Conservation (phyloP, 2,329 filamentous ascomycete genomes). For the Xylariaceae sp. region DNA sequence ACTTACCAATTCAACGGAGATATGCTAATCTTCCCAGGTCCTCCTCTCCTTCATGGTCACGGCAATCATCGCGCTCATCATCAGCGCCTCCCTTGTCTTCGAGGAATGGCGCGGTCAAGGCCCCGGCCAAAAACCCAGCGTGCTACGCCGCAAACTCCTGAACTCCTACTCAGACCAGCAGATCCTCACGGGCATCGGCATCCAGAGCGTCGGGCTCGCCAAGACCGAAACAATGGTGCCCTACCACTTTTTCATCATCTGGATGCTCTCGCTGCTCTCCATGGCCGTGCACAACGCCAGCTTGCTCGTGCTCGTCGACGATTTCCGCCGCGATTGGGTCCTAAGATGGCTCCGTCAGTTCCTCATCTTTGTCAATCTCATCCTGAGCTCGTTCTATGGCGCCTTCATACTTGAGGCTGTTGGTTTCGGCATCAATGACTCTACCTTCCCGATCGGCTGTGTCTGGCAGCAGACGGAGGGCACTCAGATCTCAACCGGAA, state of each 20-base stretch:
- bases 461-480: slow-evolving; percentile 46
- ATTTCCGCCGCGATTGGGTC: slow-evolving; percentile 63
- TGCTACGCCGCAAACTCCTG: slow-evolving; percentile 58
- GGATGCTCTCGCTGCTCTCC: slow-evolving; percentile 60
- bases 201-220: slow-evolving; percentile 58
- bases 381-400: slow-evolving; percentile 51
- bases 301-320: slow-evolving; percentile 58
- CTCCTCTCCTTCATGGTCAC: slow-evolving; percentile 63
- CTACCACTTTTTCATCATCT: slow-evolving; percentile 68
- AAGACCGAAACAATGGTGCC: slow-evolving; percentile 54
- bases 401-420: slow-evolving; percentile 54
- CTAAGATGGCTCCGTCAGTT: slow-evolving; percentile 60
- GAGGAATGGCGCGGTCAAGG: slow-evolving; percentile 38
- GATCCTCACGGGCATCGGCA: slow-evolving; percentile 63
- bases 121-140: slow-evolving; percentile 39
- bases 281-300: slow-evolving; percentile 62
- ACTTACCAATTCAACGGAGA: neutral
- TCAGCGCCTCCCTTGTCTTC: slow-evolving; percentile 53
- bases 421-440: slow-evolving; percentile 44
- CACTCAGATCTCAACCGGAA: slow-evolving; percentile 34
- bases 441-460: slow-evolving; percentile 55
- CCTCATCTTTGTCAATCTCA: slow-evolving; percentile 61
- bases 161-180: slow-evolving; percentile 63
- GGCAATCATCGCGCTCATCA: slow-evolving; percentile 50
- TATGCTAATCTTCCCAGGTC: slow-evolving; percentile 36